A percentile compares a stretch with the other conserved stretches of the same genome.
Conservation (phyloP, 768 basidiomycete genomes). For the Rhodotorula taiwanensis region DNA sequence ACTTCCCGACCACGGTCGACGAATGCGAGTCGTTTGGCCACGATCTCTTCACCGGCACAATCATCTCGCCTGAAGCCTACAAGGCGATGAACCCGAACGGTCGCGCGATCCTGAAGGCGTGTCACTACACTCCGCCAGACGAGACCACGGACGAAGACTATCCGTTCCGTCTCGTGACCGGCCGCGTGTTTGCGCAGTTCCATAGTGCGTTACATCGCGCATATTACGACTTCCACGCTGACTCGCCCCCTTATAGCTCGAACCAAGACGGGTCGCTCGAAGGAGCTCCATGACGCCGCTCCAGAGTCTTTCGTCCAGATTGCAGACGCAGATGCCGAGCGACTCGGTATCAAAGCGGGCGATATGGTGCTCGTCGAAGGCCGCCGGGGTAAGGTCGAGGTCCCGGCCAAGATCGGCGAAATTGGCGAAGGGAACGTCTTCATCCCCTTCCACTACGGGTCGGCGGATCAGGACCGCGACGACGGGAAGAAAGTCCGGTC, state of each 20-base stretch:
- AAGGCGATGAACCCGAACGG: slow-evolving; percentile 35
- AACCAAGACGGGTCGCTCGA: slow-evolving; percentile 36
- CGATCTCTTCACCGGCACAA: slow-evolving; percentile 33
- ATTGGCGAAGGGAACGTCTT: slow-evolving; percentile 36
- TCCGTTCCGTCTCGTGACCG: slow-evolving; percentile 31
- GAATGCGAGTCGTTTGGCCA: slow-evolving; percentile 30
- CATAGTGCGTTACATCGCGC: slow-evolving; percentile 5
- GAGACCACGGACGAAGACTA: slow-evolving; percentile 32
- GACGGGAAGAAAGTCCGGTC: slow-evolving; percentile 19
- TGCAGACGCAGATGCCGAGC: slow-evolving; percentile 31
- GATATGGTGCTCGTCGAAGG: slow-evolving; percentile 34
- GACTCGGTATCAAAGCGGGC: slow-evolving; percentile 30
- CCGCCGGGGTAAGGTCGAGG: slow-evolving; percentile 25
- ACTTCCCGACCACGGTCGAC: slow-evolving; percentile 33
- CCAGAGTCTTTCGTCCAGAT: slow-evolving; percentile 35
- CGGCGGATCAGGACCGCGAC: slow-evolving; percentile 23
- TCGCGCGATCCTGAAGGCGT: slow-evolving; percentile 33
- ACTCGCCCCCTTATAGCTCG: slow-evolving; percentile 34
- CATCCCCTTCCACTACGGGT: slow-evolving; percentile 38
- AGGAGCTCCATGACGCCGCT: slow-evolving; percentile 31
- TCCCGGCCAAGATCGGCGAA: slow-evolving; percentile 36
- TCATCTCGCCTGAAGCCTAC: slow-evolving; percentile 28
- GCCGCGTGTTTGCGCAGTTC: slow-evolving; percentile 30
- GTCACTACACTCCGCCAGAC: slow-evolving; percentile 27
- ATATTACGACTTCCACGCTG: neutral